A percentile compares a stretch with the other conserved stretches of the same genome.
Conservation (phyloP, 1,139 yeast genomes). For the Starmera stellimalicola region DNA sequence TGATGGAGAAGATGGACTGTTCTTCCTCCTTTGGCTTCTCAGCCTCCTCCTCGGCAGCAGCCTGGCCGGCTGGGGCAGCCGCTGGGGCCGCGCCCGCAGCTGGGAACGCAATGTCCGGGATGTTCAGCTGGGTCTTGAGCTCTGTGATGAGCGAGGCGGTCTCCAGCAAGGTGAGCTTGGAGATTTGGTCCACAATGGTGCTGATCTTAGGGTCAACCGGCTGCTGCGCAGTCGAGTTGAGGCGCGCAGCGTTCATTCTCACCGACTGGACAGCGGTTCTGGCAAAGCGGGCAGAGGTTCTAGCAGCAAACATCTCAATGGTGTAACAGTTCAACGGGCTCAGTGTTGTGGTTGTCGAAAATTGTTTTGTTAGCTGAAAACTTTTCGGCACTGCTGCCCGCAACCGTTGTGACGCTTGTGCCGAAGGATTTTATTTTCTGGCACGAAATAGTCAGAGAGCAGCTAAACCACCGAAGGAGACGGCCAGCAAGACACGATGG, state of each 20-base stretch:
- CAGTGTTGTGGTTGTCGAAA: too few relatives aligned
- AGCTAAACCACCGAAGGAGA: neutral
- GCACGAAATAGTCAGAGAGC: neutral
- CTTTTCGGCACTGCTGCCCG: too few relatives aligned
- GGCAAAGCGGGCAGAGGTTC: conserved; percentile 16
- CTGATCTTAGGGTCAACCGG: conserved; percentile 84
- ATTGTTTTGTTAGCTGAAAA: too few relatives aligned
- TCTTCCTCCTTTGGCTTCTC: conserved; percentile 85
- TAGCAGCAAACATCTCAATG: too few relatives aligned
- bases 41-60: conserved; percentile 59
- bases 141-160: conserved; percentile 79
- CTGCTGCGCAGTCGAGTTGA: conserved; percentile 40
- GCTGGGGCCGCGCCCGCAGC: conserved; percentile 59
- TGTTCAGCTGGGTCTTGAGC: conserved; percentile 78
- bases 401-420: too few relatives aligned
- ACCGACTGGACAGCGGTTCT: conserved; percentile 7
- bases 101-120: conserved; percentile 88
- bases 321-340: too few relatives aligned
- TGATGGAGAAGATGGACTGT: conserved; percentile 86
- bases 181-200: conserved; percentile 81
- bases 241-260: conserved; percentile 21
- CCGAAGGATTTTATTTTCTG: neutral
- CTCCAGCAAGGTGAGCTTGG: conserved; percentile 81
- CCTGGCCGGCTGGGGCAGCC: conserved; percentile 52
- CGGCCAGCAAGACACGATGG: conserved; percentile 37